phyloP scores from a whole-genome alignment of 2,329 filamentous ascomycete genomes.

The Rugonectria rugulosa region DNA sequence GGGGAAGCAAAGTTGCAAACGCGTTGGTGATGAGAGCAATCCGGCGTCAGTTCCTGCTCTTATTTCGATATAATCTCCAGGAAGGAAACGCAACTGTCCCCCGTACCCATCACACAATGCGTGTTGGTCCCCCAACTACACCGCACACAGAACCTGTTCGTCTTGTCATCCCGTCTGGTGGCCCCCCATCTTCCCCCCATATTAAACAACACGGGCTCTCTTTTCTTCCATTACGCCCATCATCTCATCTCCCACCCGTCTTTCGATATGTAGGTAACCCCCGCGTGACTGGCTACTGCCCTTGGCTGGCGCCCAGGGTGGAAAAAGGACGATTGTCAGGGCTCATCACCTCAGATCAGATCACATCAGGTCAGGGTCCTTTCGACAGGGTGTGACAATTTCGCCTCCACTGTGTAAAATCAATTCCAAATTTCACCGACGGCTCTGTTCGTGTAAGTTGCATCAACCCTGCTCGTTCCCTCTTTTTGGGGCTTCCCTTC shows the following conservation, averaged over 20 bases:
- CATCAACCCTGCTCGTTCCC: background rate
- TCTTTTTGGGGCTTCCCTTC: background rate
- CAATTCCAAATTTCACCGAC: constrained; percentile 10
- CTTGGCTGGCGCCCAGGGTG: constrained; percentile 12
- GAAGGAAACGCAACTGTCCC: no score
- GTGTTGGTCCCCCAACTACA: no score
- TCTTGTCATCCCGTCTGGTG: constrained; percentile 11
- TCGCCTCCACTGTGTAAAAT: background rate
- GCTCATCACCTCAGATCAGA: constrained; percentile 12
- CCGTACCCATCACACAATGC: no score
- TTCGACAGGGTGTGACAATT: constrained; percentile 8
- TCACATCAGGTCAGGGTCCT: constrained; percentile 15
- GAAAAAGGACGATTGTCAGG: constrained; percentile 7
- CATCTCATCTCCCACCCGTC: constrained; percentile 14
- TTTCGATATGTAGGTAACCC: constrained; percentile 2
- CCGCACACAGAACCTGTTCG: no score
- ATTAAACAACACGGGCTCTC: background rate
- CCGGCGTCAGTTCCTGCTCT: no score
- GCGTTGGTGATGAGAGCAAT: no score
- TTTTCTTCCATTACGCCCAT: background rate
- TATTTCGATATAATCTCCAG: no score
- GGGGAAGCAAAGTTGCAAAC: no score
- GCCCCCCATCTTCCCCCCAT: background rate
- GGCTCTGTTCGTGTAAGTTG: constrained; percentile 1
- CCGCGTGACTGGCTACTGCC: constrained; percentile 16